A percentile compares a stretch with the other conserved stretches of the same genome.
Conservation (phyloP, 2,329 filamentous ascomycete genomes). For the Neocatenulostroma microsporum region DNA sequence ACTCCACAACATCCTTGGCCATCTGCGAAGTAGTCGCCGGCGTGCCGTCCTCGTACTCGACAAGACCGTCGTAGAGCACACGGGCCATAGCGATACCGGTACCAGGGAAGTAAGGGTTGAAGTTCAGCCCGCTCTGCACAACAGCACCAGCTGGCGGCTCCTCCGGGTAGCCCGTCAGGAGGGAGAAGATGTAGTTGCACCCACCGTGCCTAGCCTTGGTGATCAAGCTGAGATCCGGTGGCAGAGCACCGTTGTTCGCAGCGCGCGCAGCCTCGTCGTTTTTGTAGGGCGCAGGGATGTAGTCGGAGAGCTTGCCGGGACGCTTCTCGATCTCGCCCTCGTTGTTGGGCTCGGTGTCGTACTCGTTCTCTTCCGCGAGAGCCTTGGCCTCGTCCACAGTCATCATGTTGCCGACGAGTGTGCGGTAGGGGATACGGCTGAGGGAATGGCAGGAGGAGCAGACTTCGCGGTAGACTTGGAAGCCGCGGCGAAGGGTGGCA, state of each 20-base stretch:
- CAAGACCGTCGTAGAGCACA: slow-evolving; percentile 93
- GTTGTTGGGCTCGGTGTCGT: slow-evolving; percentile 96
- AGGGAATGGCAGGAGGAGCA: slow-evolving; percentile 98
- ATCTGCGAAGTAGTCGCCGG: slow-evolving; percentile 95
- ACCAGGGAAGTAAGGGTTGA: slow-evolving; percentile 99
- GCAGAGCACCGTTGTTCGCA: slow-evolving; percentile 96
- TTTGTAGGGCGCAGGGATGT: slow-evolving; percentile 91
- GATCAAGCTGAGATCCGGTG: slow-evolving; percentile 95
- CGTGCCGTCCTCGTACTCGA: slow-evolving; percentile 96
- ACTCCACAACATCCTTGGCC: slow-evolving; percentile 98
- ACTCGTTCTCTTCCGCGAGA: slow-evolving; percentile 96
- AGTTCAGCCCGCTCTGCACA: slow-evolving; percentile 88
- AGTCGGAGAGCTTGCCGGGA: slow-evolving; percentile 96
- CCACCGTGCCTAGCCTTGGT: slow-evolving; percentile 96
- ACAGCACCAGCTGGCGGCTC: slow-evolving; percentile 84
- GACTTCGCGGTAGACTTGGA: slow-evolving; percentile 98
- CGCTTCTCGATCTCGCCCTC: slow-evolving; percentile 98
- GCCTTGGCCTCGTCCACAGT: slow-evolving; percentile 98
- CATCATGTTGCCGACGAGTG: slow-evolving; percentile 82
- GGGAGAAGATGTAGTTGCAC: slow-evolving; percentile 96
- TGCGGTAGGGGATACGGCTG: slow-evolving; percentile 84
- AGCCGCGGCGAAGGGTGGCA: slow-evolving; percentile 94
- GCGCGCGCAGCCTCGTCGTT: slow-evolving; percentile 98
- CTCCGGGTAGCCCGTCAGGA: slow-evolving; percentile 95
- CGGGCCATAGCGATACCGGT: slow-evolving; percentile 98